Conservation (phyloP, 2,329 filamentous ascomycete species). For the Dactylonectria macrodidyma region DNA sequence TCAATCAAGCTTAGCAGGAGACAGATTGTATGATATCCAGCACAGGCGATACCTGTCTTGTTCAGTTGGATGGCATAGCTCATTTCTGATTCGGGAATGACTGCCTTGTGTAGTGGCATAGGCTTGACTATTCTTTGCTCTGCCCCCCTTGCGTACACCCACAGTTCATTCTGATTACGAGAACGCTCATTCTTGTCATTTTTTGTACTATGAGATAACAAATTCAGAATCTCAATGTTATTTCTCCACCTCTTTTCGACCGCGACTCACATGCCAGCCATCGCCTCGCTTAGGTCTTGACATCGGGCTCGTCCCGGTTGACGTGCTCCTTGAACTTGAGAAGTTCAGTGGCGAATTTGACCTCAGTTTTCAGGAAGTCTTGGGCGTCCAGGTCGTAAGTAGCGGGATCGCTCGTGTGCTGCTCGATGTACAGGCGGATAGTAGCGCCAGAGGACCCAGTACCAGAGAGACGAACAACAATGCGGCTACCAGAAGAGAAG, state of each 20-base stretch:
- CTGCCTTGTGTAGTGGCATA: conserved; percentile 35
- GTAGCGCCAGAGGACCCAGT: conserved; percentile 96
- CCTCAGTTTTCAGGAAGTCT: conserved; percentile 92
- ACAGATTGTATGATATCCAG: conserved; percentile 46
- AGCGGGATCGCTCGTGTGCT: conserved; percentile 86
- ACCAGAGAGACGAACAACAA: conserved; percentile 94
- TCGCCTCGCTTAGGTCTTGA: conserved; percentile 81
- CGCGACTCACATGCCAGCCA: conserved; percentile 10
- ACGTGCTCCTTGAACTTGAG: conserved; percentile 96
- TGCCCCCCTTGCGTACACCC: conserved; percentile 19
- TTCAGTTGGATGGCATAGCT: conserved; percentile 32
- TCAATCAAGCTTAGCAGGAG: conserved; percentile 36
- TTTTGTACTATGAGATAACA: conserved; percentile 40
- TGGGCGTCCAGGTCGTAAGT: conserved; percentile 89
- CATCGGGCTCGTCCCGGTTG: conserved; percentile 92
- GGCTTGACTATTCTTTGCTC: conserved; percentile 30
- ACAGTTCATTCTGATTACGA: conserved; percentile 37
- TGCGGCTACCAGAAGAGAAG: conserved; percentile 94
- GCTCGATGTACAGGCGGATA: conserved; percentile 97
- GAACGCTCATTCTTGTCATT: conserved; percentile 47
- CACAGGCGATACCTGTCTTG: conserved; percentile 27
- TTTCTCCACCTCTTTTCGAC: conserved; percentile 36
- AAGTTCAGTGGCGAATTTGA: conserved; percentile 86
- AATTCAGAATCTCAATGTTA: conserved; percentile 43
- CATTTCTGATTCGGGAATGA: conserved; percentile 30